These are phyloP conservation scores for Rhizoctonia solani DNA, from an alignment of 1,284 basidiomycete species.

Conservation along the genomic window DNA sequence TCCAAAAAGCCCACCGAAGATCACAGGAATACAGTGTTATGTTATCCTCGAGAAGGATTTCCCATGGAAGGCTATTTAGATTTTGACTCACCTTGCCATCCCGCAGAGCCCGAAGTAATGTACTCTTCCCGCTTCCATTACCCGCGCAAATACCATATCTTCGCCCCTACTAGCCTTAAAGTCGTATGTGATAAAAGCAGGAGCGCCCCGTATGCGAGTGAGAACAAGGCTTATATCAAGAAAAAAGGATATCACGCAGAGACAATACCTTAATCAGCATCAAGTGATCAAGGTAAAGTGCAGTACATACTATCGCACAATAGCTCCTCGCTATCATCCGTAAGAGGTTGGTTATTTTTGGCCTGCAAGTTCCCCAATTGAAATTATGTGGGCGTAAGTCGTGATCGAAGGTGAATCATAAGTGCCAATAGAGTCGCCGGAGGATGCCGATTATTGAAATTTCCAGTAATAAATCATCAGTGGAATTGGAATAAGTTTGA, in stretches of 20 bases:
- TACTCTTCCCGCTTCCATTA: constrained; percentile 97
- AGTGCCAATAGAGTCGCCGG: not conserved
- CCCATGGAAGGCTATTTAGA: not conserved
- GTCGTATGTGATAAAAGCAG: constrained; percentile 95
- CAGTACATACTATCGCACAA: constrained; percentile 69
- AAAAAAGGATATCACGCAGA: not conserved
- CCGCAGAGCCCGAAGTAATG: constrained; percentile 92
- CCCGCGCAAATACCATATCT: constrained; percentile 95
- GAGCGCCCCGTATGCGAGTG: constrained; percentile 94
- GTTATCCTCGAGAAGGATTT: no score
- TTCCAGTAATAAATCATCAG: not conserved
- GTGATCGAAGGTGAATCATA: not conserved
- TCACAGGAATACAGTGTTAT: no score
- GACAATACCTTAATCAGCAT: not conserved
- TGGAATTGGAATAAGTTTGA: not conserved
- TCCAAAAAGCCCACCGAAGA: no score
- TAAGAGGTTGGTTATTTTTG: constrained; percentile 50
- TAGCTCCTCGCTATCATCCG: constrained; percentile 78
- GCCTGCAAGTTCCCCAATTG: no score
- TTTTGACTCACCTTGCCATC: constrained; percentile 74
- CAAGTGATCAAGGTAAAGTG: constrained; percentile 38
- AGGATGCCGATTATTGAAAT: no score
- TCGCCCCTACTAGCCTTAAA: constrained; percentile 83
- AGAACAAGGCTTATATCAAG: constrained; percentile 68
- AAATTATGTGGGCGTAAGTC: not conserved